phyloP scores from a whole-genome alignment of 345 rosid genomes.

The Acer yangbiense region DNA sequence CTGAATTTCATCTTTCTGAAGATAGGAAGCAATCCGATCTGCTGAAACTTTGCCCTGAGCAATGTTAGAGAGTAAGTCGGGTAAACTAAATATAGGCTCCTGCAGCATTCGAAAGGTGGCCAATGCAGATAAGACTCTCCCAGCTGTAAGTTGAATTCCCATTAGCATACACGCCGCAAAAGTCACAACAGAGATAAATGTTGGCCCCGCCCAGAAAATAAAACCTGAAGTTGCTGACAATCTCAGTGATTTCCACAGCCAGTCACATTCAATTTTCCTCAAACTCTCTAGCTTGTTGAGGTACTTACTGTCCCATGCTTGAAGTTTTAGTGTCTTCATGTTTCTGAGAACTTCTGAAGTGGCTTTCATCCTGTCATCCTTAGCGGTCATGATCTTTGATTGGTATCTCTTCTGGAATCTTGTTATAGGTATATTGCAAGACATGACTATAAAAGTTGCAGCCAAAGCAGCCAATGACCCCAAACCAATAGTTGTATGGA shows the following conservation, averaged over 20 bases:
- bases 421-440: slow-evolving; percentile 77
- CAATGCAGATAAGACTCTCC: slow-evolving; percentile 80
- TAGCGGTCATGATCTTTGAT: slow-evolving; percentile 79
- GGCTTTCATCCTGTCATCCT: slow-evolving; percentile 82
- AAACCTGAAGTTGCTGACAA: slow-evolving; percentile 65
- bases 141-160: slow-evolving; percentile 81
- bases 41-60: slow-evolving; percentile 86
- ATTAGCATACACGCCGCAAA: slow-evolving; percentile 61
- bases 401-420: slow-evolving; percentile 72
- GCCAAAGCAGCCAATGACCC: slow-evolving; percentile 80
- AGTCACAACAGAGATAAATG: slow-evolving; percentile 77
- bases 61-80: slow-evolving; percentile 73
- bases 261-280: slow-evolving; percentile 60
- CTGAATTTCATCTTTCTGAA: slow-evolving; percentile 75
- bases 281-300: slow-evolving; percentile 58
- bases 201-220: slow-evolving; percentile 87
- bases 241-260: slow-evolving; percentile 69
- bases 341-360: slow-evolving; percentile 80
- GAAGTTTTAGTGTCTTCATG: slow-evolving; percentile 90
- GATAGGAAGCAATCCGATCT: slow-evolving; percentile 76
- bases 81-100: slow-evolving; percentile 81
- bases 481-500: slow-evolving; percentile 58
- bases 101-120: slow-evolving; percentile 94
- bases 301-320: slow-evolving; percentile 84
- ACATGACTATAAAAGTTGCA: slow-evolving; percentile 73